Evolutionary conservation across 2,329 filamentous ascomycete genomes (phyloP).

Genomic region (Xylariaceae sp.): DNA sequence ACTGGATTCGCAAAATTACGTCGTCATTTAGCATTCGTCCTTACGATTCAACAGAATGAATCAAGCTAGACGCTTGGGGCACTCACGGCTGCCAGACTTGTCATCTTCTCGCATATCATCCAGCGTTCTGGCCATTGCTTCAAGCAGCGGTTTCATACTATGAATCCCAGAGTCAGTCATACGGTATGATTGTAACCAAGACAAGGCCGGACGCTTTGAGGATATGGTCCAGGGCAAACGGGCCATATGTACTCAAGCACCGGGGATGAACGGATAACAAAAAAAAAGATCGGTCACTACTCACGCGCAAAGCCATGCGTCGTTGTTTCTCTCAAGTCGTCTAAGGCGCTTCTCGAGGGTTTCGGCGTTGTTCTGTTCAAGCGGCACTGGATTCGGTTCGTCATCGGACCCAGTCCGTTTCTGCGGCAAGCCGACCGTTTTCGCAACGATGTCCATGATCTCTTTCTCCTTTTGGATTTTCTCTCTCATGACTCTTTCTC

Average conservation of each 20-base stretch:
- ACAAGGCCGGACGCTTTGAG: neutral
- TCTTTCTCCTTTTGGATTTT: conserved; percentile 24
- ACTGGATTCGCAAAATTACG: conserved; percentile 5
- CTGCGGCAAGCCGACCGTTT: conserved; percentile 15
- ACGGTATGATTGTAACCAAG: neutral
- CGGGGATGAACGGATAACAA: neutral
- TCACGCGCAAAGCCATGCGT: conserved; percentile 19
- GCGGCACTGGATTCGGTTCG: neutral
- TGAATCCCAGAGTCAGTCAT: neutral
- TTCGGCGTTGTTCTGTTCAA: conserved; percentile 13
- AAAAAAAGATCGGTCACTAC: neutral
- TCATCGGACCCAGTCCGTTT: conserved; percentile 1
- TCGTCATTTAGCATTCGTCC: neutral
- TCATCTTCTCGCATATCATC: conserved; percentile 20
- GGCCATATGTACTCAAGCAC: neutral
- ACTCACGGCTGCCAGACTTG: conserved; percentile 17
- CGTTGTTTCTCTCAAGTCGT: conserved; percentile 21
- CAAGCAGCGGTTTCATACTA: conserved; percentile 20
- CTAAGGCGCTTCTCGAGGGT: conserved; percentile 18
- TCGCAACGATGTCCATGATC: conserved; percentile 23
- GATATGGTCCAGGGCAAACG: neutral
- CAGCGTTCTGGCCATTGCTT: conserved; percentile 19
- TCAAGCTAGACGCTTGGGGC: neutral
- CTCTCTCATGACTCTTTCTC: conserved; percentile 20
- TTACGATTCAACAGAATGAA: neutral